Evolutionary conservation across 2,329 filamentous ascomycete genomes (phyloP).

Genomic region (Stagonosporopsis rhizophila): DNA sequence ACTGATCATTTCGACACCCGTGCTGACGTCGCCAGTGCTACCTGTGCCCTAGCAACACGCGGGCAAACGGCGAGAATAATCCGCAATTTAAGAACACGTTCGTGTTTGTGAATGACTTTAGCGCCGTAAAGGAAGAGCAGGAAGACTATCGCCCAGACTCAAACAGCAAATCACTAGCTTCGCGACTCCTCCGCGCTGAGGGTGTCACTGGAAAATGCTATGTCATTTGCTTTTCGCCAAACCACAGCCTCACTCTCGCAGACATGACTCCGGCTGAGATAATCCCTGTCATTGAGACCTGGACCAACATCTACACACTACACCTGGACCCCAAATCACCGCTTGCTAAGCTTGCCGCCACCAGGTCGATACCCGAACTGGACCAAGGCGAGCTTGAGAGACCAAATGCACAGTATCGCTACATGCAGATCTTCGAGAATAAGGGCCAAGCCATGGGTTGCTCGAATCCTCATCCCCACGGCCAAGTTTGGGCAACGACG

Average conservation of each 20-base stretch:
- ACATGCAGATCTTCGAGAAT: constrained; percentile 99
- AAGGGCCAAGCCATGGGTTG: constrained; percentile 98
- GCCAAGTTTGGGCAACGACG: constrained; percentile 95
- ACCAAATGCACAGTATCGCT: constrained; percentile 81
- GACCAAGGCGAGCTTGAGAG: constrained; percentile 54
- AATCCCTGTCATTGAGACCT: constrained; percentile 82
- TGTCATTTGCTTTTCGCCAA: constrained; percentile 91
- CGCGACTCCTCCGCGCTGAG: constrained; percentile 79
- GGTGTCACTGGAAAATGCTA: constrained; percentile 95
- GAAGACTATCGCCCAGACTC: constrained; percentile 71
- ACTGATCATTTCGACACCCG: constrained; percentile 1
- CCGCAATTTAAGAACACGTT: constrained; percentile 87
- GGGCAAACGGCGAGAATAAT: constrained; percentile 85
- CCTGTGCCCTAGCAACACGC: constrained; percentile 88
- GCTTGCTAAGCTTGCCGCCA: constrained; percentile 58
- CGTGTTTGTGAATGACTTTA: constrained; percentile 97
- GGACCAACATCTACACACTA: constrained; percentile 87
- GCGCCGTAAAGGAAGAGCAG: constrained; percentile 93
- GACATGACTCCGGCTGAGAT: constrained; percentile 83
- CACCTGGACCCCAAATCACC: constrained; percentile 78
- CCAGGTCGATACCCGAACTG: constrained; percentile 57
- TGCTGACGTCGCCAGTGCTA: constrained; percentile 71
- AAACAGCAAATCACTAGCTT: constrained; percentile 67
- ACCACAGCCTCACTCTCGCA: constrained; percentile 89
- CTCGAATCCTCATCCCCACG: constrained; percentile 97